A percentile compares a stretch with the other conserved stretches of the same genome.
Evolutionary conservation across 139 green algal species (phyloP).

Genomic region (Mesotaenium endlicherianum): DNA sequence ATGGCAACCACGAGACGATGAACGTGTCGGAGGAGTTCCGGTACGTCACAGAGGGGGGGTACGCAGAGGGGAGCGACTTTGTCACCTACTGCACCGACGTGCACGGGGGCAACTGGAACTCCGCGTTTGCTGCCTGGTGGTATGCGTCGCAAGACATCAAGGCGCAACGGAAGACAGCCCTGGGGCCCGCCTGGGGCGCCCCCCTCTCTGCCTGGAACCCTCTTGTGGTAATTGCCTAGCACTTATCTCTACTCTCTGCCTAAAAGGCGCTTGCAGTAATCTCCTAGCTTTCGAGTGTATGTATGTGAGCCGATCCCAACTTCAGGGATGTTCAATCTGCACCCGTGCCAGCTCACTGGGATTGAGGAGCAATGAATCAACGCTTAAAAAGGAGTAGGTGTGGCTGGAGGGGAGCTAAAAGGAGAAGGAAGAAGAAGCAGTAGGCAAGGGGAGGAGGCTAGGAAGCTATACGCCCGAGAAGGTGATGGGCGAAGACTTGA

Average conservation of each 20-base stretch:
- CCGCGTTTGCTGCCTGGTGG: slow-evolving; percentile 26
- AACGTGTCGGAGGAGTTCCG: slow-evolving; percentile 83
- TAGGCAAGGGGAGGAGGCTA: too few species aligned
- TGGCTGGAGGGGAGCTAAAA: too few species aligned
- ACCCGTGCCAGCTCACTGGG: too few species aligned
- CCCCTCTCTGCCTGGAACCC: slow-evolving; percentile 26
- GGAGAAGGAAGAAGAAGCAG: too few species aligned
- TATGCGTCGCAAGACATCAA: slow-evolving; percentile 8
- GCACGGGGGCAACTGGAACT: slow-evolving; percentile 23
- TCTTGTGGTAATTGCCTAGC: neutral
- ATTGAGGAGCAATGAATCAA: too few species aligned
- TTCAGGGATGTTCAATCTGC: too few species aligned
- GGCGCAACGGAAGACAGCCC: neutral
- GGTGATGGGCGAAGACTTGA: too few species aligned
- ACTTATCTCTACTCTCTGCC: neutral
- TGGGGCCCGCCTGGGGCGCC: neutral
- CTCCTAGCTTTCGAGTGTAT: neutral
- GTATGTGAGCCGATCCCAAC: neutral
- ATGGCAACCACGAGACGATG: slow-evolving; percentile 78
- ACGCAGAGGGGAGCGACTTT: slow-evolving; percentile 15
- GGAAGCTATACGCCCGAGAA: too few species aligned
- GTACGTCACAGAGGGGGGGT: slow-evolving; percentile 64
- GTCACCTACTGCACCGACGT: neutral
- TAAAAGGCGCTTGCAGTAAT: too few species aligned
- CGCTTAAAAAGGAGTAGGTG: too few species aligned